Evolutionary conservation across 495 filamentous ascomycete genomes (phyloP), one percentile per base, ranked within the genome.

Genomic region (Penicilliopsis zonata): DNA sequence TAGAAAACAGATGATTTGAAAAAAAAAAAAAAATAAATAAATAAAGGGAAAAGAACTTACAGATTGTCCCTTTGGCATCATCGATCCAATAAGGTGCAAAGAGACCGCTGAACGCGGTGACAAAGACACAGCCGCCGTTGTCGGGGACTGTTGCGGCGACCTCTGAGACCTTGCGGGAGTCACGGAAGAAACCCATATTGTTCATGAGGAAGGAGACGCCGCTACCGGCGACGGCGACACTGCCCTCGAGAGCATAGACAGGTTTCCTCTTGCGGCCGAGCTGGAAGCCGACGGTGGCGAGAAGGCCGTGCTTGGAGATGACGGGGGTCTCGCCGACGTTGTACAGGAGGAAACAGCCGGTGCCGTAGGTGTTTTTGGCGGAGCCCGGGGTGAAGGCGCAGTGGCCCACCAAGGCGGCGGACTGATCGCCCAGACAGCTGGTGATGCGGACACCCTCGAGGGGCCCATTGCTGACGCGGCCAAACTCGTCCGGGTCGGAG

Each of bases 51-150:
- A 26, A 23, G n/a, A 42, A 60, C 74, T 64, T 63, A 82, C 78
- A 87, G 13, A 90, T 74, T 1, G 87, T 94, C 32, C 88, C 88
- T 55, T 86, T 78, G 19, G 86, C 86, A 57, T 94, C 85, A 52
- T 94, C 88, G 40, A 94, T 93, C 88, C 88, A 96, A 53, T 94
- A 94, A n/a, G 88, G 88, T 12, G 88, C 88, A 54, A 94, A 94
- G 1, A 96, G 67, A 38, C 88, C 88, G 62, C 82, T 90, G 54
- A 96, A 96, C 1, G 88, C 88, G 18, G 88, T 94, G 29, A 96
- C 88, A 47, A 96, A 96, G 4, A 92, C 72, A 22, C 87, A 84
- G 15, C 88, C 88, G 38, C 88, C 88, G 37, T 76, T 94, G 43
- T 96, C 84, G n/a, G 77, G 51, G 1, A 94, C 88, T 1, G 71